Evolutionary conservation across 2,329 filamentous ascomycete genomes (phyloP), one percentile per base, ranked within the genome.

Genomic region (Alternaria angustiovoidea): DNA sequence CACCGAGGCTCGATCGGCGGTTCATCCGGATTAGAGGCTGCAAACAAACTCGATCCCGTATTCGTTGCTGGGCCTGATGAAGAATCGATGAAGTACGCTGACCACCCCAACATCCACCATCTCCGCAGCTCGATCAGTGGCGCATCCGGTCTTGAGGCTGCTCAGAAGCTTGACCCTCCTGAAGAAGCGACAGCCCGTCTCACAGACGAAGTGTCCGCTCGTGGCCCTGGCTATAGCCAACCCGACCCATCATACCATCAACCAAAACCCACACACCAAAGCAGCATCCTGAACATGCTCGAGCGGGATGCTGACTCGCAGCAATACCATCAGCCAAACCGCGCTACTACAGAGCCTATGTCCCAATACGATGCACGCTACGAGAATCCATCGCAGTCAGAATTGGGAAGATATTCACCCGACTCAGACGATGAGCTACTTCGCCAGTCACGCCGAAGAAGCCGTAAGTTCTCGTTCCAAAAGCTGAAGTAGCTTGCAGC

Each of bases 1-100:
- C 62, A 67, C 14, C 62, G 66, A 39, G 66, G 66, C 39, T 67
- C 62, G 2, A 67, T 67, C 30, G 57, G 54, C 8, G 57, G 53
- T 11, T 49, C 56, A 0, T 54, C 60, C 0, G 56, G 26, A 11
- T 32, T 67, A 2, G 52, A 67, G 34, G 44, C 64, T 30, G 64
- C 66, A 2, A 54, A 67, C 11, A 67, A 67, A 30, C 43, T 67
- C 11, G 64, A 68, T 8, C 64, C 66, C 0, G 9, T 63, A n/a
- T 66, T 61, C 7, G 26, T 18, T 9, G 57, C 44, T 9, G 59
- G 53, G 5, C 32, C 36, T 12, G 61, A 56, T 3, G 48, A 56
- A 34, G 55, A 51, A 1, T 62, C 58, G 14, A 65, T 59, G 47
- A 61, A 64, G 26, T 52, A 53, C 32, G 54, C 47, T 24, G 51